These are phyloP conservation scores for Ilyonectria mors-panacis DNA, from an alignment of 2,329 filamentous ascomycete species.

Conservation along the genomic window DNA sequence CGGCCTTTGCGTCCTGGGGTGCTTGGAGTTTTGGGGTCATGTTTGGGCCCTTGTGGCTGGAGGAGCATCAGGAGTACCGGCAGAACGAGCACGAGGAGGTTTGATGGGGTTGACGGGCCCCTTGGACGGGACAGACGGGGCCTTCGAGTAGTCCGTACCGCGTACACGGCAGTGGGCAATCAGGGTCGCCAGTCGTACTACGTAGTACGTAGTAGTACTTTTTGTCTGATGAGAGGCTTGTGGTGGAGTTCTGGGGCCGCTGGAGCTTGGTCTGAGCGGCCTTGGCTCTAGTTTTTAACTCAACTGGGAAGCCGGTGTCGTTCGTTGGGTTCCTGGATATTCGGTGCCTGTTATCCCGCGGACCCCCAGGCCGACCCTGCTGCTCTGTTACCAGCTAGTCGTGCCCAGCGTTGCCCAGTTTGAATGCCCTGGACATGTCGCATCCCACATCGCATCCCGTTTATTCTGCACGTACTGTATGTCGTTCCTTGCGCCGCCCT, in stretches of 20 bases:
- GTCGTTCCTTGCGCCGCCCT: neutral
- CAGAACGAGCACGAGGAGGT: neutral
- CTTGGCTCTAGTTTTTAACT: slow-evolving; percentile 9
- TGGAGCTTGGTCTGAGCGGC: slow-evolving; percentile 13
- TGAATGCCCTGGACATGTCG: too few relatives aligned
- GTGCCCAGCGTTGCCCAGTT: too few relatives aligned
- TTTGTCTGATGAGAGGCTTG: slow-evolving; percentile 32
- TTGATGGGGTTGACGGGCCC: neutral
- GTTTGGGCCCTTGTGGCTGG: slow-evolving; percentile 10
- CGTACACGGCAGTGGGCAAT: slow-evolving; percentile 21
- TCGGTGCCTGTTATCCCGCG: slow-evolving; percentile 5
- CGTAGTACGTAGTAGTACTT: slow-evolving; percentile 13
- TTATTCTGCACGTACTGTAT: too few relatives aligned
- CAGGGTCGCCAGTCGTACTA: slow-evolving; percentile 17
- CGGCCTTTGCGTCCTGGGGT: neutral
- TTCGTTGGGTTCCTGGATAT: slow-evolving; percentile 14
- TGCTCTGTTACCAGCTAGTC: neutral
- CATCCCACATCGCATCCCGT: too few relatives aligned
- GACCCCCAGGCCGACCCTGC: neutral
- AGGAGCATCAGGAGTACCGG: neutral
- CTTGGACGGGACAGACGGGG: neutral
- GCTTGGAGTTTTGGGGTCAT: neutral
- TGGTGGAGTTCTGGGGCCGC: slow-evolving; percentile 17
- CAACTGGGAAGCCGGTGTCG: slow-evolving; percentile 5
- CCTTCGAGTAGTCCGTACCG: neutral